phyloP scores from a whole-genome alignment of 805 yeast species.

The Wickerhamiella dianesei region DNA sequence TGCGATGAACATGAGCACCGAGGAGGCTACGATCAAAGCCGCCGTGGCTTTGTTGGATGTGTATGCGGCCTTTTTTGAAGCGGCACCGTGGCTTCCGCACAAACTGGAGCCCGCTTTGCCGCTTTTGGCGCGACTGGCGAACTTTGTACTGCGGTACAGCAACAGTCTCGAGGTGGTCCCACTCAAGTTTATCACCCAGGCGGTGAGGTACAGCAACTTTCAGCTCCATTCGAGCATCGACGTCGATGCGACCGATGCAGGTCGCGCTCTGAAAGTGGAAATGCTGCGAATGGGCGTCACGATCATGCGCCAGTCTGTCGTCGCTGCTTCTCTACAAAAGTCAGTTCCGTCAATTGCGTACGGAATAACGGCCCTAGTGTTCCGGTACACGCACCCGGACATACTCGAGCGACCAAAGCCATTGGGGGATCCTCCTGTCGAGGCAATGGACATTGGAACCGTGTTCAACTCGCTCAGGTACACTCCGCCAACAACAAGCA shows the following conservation, averaged over 20 bases:
- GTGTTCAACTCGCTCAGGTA: not conserved
- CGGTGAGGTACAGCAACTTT: not conserved
- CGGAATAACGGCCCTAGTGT: not conserved
- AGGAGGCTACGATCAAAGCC: not conserved
- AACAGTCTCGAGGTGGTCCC: not conserved
- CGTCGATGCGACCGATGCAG: not conserved
- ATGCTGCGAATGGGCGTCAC: not conserved
- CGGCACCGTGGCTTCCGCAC: not conserved
- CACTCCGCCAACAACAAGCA: not conserved
- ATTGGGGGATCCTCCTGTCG: not conserved
- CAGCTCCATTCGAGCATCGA: not conserved
- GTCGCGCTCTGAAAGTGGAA: not conserved
- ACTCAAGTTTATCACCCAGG: not conserved
- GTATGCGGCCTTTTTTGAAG: conserved; percentile 7
- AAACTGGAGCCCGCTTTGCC: conserved; percentile 3
- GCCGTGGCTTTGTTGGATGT: conserved; percentile 3
- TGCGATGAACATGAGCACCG: conserved; percentile 3
- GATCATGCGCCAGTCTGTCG: not conserved
- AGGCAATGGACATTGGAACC: not conserved
- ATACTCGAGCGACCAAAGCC: not conserved
- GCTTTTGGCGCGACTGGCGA: conserved; percentile 2
- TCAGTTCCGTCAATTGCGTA: not conserved
- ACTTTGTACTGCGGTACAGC: not conserved
- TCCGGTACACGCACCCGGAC: not conserved
- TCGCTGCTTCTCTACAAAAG: no score